Conservation (phyloP, 2,329 filamentous ascomycete species). For the Verticillium nubilum region DNA sequence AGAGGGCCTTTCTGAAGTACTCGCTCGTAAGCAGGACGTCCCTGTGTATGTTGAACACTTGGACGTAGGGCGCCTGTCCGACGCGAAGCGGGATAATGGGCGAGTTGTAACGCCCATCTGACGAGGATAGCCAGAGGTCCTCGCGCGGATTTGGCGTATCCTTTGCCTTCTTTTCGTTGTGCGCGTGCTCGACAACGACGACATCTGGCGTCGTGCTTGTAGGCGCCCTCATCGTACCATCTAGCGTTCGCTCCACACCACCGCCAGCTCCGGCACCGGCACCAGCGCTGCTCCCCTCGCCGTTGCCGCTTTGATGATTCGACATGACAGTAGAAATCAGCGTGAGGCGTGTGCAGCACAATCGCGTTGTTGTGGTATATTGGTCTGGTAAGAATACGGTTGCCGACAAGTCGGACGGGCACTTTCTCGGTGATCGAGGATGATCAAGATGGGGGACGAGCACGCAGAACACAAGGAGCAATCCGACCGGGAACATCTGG, state of each 20-base stretch:
- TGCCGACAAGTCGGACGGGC: neutral
- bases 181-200: conserved; percentile 30
- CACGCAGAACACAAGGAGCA: neutral
- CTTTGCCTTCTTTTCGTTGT: conserved; percentile 22
- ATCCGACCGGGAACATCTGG: conserved; percentile 16
- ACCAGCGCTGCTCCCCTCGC: neutral
- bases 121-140: conserved; percentile 44
- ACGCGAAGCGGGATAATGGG: conserved; percentile 39
- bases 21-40: conserved; percentile 38
- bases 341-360: neutral
- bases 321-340: neutral
- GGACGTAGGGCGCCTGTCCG: conserved; percentile 30
- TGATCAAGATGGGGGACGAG: neutral
- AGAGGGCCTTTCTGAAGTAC: conserved; percentile 44
- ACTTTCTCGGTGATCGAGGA: neutral
- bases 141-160: conserved; percentile 32
- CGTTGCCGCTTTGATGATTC: neutral
- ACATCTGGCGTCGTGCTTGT: conserved; percentile 28
- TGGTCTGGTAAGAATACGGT: neutral
- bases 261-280: neutral
- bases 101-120: conserved; percentile 41
- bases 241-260: conserved; percentile 20
- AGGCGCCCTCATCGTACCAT: conserved; percentile 34
- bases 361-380: neutral
- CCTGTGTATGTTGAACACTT: conserved; percentile 44